Evolutionary conservation across 345 rosid genomes (phyloP), one percentile per base, ranked within the genome.

Genomic region (Eutrema yunnanense): DNA sequence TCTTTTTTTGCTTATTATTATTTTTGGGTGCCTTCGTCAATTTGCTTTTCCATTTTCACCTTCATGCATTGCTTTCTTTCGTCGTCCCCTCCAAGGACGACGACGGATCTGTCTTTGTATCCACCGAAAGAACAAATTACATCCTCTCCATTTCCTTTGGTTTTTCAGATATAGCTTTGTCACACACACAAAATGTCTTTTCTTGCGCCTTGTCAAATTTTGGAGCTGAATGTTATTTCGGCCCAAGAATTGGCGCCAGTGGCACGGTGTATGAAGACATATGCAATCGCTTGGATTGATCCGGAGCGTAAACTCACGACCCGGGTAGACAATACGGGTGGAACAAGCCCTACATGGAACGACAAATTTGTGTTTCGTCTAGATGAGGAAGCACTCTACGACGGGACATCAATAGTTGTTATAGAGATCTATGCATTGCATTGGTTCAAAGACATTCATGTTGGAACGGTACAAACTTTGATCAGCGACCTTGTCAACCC

Each of bases 341-440:
- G 84, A 42, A 80, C 77, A 73, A 87, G 78, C 65, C 98, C 98
- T 22, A 87, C 92, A 1, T 93, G 98, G 98, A 90, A 93, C 46
- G 98, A 93, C 76, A 90, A 90, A 59, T 89, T 90, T 13, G 90
- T 93, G 26, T 90, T 93, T 75, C 97, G 96, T 4, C 92, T 93
- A 16, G 92, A 93, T 27, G 94, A 86, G 34, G 85, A 79, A 42
- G 84, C 87, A 55, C 81, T 90, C 58, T 61, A 74, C 47, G 77
- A 80, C 55, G 94, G 80, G 19, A 89, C 92, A 46, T 87, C 98
- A 5, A 89, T 90, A 36, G 78, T 93, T 62, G 92, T 86, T 88
- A 83, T 93, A 42, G 91, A 93, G 66, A 86, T 93, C 37, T 87
- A 87, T 71, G 90, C 96, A 4, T 62, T 72, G 49, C 90, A 89